These are phyloP conservation scores for Anthostomella pinea DNA, from an alignment of 2,329 filamentous ascomycete genomes.

Conservation along the genomic window DNA sequence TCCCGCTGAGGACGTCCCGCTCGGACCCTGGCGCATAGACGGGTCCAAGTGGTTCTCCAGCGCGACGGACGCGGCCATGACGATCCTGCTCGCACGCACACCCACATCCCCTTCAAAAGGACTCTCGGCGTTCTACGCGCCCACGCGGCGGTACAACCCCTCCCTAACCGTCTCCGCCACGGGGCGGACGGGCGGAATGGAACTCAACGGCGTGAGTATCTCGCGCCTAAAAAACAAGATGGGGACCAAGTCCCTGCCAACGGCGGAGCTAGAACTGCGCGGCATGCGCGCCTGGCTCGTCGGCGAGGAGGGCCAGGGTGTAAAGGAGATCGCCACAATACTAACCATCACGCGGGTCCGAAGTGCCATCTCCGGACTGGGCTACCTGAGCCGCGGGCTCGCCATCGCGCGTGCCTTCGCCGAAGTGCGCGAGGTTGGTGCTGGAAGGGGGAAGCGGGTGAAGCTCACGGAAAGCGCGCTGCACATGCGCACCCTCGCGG, in stretches of 20 bases:
- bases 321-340: slow-evolving; percentile 57
- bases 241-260: slow-evolving; percentile 59
- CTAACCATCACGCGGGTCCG: slow-evolving; percentile 56
- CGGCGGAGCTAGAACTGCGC: slow-evolving; percentile 57
- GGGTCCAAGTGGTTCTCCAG: slow-evolving; percentile 66
- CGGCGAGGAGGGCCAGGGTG: slow-evolving; percentile 54
- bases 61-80: slow-evolving; percentile 59
- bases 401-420: slow-evolving; percentile 47
- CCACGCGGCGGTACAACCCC: slow-evolving; percentile 35
- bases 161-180: slow-evolving; percentile 8
- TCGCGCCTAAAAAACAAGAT: slow-evolving; percentile 61
- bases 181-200: slow-evolving; percentile 22
- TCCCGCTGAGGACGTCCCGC: slow-evolving; percentile 12
- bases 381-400: slow-evolving; percentile 44
- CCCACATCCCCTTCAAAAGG: too few species aligned
- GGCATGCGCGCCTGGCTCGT: slow-evolving; percentile 52
- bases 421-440: slow-evolving; percentile 42
- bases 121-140: slow-evolving; percentile 55
- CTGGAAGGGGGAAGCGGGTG: slow-evolving; percentile 26
- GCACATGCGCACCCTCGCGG: slow-evolving; percentile 46
- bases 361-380: slow-evolving; percentile 41
- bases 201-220: slow-evolving; percentile 56
- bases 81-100: slow-evolving; percentile 54
- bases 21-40: slow-evolving; percentile 44
- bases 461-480: slow-evolving; percentile 41